Percentiles rank a stretch among this genome's conserved stretches.
phyloP scores from a whole-genome alignment of 2,329 filamentous ascomycete genomes.

The Fusarium protoensiforme region DNA sequence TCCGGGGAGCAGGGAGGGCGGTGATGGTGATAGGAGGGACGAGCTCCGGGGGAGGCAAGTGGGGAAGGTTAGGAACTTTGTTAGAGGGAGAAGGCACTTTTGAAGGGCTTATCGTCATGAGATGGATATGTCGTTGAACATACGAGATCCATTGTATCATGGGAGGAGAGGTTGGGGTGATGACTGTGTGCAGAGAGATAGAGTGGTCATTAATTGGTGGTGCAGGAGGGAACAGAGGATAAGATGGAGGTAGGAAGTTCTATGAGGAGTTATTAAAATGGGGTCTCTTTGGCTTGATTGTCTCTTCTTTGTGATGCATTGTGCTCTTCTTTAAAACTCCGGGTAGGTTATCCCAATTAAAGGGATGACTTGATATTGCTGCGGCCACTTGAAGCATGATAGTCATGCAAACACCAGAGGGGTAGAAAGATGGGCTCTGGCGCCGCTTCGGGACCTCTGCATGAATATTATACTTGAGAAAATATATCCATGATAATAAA shows the following conservation, averaged over 20 bases:
- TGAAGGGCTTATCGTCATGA: conserved; percentile 16
- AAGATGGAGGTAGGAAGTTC: background rate
- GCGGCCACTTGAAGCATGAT: background rate
- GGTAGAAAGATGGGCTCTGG: background rate
- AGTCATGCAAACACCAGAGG: background rate
- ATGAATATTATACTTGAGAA: too few species aligned
- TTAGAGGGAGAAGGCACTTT: conserved; percentile 24
- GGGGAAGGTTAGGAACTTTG: conserved; percentile 35
- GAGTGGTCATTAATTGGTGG: background rate
- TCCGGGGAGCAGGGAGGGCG: background rate
- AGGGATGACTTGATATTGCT: background rate
- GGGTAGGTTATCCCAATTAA: background rate
- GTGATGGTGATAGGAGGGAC: conserved; percentile 26
- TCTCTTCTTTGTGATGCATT: background rate
- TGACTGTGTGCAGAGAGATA: background rate
- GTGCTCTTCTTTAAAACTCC: background rate
- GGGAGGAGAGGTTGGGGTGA: background rate
- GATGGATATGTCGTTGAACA: background rate
- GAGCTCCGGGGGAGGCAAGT: conserved; percentile 1
- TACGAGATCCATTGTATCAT: conserved; percentile 1
- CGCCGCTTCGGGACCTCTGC: background rate
- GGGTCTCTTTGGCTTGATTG: background rate
- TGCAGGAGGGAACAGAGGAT: background rate
- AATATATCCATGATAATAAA: too few species aligned
- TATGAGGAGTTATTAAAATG: too few species aligned